phyloP scores from a whole-genome alignment of 768 basidiomycete species.

The Suillus subluteus region DNA sequence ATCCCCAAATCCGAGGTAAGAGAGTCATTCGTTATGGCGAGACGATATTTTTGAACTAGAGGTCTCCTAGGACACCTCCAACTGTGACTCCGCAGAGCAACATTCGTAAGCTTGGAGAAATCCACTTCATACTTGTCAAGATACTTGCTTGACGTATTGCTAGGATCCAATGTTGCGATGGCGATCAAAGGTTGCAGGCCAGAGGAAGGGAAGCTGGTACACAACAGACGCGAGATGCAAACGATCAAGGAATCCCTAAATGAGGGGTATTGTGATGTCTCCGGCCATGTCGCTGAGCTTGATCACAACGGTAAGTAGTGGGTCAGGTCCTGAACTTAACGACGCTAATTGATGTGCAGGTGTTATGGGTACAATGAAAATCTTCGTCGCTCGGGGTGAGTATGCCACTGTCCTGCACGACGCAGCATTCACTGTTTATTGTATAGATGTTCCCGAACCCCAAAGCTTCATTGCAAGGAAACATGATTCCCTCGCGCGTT shows the following conservation, averaged over 20 bases:
- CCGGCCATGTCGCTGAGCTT: slow-evolving; percentile 64
- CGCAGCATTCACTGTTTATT: slow-evolving; percentile 14
- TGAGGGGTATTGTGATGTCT: slow-evolving; percentile 83
- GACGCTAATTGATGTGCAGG: slow-evolving; percentile 40
- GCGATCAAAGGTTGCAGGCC: slow-evolving; percentile 74
- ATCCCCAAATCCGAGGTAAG: slow-evolving; percentile 3
- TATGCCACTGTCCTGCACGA: background rate
- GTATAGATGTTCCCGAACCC: slow-evolving; percentile 60
- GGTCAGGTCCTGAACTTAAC: background rate
- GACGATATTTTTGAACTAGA: background rate
- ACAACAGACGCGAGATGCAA: slow-evolving; percentile 70
- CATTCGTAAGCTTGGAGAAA: slow-evolving; percentile 39
- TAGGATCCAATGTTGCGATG: slow-evolving; percentile 66
- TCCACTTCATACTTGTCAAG: slow-evolving; percentile 4
- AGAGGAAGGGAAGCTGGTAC: slow-evolving; percentile 63
- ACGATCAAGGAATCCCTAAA: slow-evolving; percentile 74
- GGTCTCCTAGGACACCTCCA: slow-evolving; percentile 21
- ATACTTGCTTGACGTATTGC: slow-evolving; percentile 14
- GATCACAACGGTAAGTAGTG: slow-evolving; percentile 55
- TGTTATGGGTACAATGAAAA: slow-evolving; percentile 60
- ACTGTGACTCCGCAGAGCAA: slow-evolving; percentile 45
- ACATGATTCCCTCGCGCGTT: slow-evolving; percentile 64
- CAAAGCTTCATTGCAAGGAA: slow-evolving; percentile 54
- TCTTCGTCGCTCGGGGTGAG: slow-evolving; percentile 67
- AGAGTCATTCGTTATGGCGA: background rate